These are phyloP conservation scores for Neopestalotiopsis rosae DNA, from an alignment of 2,329 filamentous ascomycete genomes.

Conservation along the genomic window DNA sequence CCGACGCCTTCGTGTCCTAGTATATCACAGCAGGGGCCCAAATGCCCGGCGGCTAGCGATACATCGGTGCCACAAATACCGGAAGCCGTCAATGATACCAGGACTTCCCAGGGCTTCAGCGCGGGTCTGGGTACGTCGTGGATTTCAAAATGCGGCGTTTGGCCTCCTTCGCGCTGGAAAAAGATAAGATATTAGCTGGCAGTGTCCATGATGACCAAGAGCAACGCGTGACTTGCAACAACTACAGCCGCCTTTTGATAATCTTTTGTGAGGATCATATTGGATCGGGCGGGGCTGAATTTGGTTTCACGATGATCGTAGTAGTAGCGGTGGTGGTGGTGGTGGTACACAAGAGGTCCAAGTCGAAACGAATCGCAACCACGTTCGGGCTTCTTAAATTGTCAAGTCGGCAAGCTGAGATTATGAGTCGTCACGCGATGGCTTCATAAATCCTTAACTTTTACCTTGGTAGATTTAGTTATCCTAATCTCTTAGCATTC, in stretches of 20 bases:
- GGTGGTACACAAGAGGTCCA: neutral
- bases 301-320: neutral
- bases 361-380: neutral
- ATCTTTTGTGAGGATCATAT: neutral
- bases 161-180: neutral
- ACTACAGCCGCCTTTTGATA: slow-evolving; percentile 12
- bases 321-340: neutral
- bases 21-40: slow-evolving; percentile 40
- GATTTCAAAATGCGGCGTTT: slow-evolving; percentile 24
- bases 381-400: neutral
- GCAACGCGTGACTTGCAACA: neutral
- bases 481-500: neutral
- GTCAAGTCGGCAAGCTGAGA: neutral
- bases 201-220: neutral
- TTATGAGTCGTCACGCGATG: neutral
- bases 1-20: slow-evolving; percentile 53
- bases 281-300: neutral
- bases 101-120: slow-evolving; percentile 36
- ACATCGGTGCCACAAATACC: slow-evolving; percentile 46
- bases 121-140: slow-evolving; percentile 30
- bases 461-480: neutral
- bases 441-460: neutral
- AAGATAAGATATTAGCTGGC: neutral
- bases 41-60: slow-evolving; percentile 41
- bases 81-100: slow-evolving; percentile 41